Evolutionary conservation across 2,329 filamentous ascomycete genomes (phyloP).

Genomic region (Alternaria viburni): DNA sequence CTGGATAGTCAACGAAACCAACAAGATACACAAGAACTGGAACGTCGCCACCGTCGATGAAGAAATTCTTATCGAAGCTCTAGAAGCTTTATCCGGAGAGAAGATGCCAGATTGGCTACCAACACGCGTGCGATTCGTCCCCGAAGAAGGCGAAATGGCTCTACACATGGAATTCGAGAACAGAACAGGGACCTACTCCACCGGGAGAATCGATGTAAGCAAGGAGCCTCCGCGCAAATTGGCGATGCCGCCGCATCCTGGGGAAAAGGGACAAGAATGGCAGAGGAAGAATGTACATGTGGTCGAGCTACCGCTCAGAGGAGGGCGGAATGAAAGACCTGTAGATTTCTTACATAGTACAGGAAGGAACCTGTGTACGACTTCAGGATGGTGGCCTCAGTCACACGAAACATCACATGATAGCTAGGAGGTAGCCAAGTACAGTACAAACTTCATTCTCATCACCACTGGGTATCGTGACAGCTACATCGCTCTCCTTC

Average conservation of each 20-base stretch:
- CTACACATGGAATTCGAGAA: slow-evolving; percentile 39
- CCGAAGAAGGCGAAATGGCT: slow-evolving; percentile 37
- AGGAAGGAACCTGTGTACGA: slow-evolving; percentile 28
- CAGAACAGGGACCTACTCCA: slow-evolving; percentile 12
- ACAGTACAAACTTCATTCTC: neutral
- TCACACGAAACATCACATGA: slow-evolving; percentile 1
- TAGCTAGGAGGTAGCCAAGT: neutral
- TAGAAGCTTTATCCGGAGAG: slow-evolving; percentile 35
- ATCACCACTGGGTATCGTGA: neutral
- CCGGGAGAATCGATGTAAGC: slow-evolving; percentile 10
- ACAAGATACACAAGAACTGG: slow-evolving; percentile 32
- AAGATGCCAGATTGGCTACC: slow-evolving; percentile 39
- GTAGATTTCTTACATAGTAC: slow-evolving; percentile 25
- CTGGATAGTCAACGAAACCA: slow-evolving; percentile 29
- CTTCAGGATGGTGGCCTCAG: slow-evolving; percentile 32
- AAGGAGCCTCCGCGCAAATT: slow-evolving; percentile 3
- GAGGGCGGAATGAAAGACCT: neutral
- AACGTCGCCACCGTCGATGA: slow-evolving; percentile 26
- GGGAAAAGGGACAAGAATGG: slow-evolving; percentile 1
- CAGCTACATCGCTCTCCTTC: neutral
- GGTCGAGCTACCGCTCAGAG: slow-evolving; percentile 5
- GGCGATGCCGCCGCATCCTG: neutral
- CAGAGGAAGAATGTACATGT: slow-evolving; percentile 3
- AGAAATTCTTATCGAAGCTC: slow-evolving; percentile 24
- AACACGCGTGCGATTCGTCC: slow-evolving; percentile 32